These are phyloP conservation scores for Starmerella vaccinii DNA, from an alignment of 805 yeast genomes.

Conservation along the genomic window DNA sequence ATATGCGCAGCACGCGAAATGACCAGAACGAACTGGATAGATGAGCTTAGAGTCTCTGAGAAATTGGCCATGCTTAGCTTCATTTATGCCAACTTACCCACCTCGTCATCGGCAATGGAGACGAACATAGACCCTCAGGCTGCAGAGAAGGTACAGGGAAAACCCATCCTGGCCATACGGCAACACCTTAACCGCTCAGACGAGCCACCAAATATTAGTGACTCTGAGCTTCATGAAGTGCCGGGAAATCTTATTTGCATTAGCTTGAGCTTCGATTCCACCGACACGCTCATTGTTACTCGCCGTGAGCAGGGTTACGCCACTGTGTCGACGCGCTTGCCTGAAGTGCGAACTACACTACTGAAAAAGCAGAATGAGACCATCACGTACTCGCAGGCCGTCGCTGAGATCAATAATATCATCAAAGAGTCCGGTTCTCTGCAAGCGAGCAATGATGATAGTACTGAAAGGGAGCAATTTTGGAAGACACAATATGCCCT, in stretches of 20 bases:
- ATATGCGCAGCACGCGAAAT: background rate
- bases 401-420: background rate
- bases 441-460: background rate
- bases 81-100: background rate
- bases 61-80: background rate
- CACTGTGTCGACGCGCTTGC: constrained; percentile 2
- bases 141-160: background rate
- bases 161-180: constrained; percentile 1
- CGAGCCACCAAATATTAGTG: background rate
- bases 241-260: constrained; percentile 3
- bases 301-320: background rate
- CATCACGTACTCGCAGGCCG: background rate
- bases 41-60: background rate
- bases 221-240: background rate
- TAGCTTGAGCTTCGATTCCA: constrained; percentile 4
- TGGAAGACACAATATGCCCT: constrained; percentile 59
- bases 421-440: background rate
- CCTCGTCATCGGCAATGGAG: background rate
- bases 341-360: background rate
- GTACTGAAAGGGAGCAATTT: constrained; percentile 43
- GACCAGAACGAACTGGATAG: background rate
- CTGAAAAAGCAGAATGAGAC: background rate
- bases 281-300: background rate
- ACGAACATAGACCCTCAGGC: background rate
- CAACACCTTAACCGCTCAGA: background rate